phyloP scores from a whole-genome alignment of 345 rosid genomes.

The Draba incana region DNA sequence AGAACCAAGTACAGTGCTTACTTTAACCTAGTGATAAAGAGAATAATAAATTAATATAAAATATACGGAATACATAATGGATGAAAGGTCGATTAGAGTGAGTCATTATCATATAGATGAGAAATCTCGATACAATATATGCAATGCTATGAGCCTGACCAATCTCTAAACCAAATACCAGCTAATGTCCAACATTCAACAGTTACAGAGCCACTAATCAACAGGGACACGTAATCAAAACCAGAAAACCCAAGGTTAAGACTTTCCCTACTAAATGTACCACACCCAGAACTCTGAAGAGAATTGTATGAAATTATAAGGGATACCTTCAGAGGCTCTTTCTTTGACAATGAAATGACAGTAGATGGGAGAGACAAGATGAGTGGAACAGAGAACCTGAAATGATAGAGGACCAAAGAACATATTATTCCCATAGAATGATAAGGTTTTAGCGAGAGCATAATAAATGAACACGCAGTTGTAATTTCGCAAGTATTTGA shows the following conservation, averaged over 20 bases:
- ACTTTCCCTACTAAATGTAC: conserved; percentile 15
- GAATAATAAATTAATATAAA: neutral
- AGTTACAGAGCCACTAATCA: conserved; percentile 4
- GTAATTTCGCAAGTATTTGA: conserved; percentile 1
- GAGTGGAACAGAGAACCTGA: conserved; percentile 82
- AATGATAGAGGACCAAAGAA: conserved; percentile 29
- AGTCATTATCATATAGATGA: conserved; percentile 3
- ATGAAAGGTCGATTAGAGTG: neutral
- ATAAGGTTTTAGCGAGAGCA: conserved; percentile 6
- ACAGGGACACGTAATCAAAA: conserved; percentile 15
- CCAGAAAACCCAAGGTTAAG: neutral
- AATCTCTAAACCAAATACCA: conserved; percentile 4
- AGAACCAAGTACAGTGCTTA: conserved; percentile 83
- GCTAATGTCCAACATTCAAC: conserved; percentile 7
- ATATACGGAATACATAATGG: neutral
- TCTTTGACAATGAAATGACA: conserved; percentile 78
- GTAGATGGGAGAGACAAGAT: conserved; percentile 84
- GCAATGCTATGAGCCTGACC: conserved; percentile 9
- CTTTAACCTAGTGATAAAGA: conserved; percentile 63
- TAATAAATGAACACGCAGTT: conserved; percentile 3
- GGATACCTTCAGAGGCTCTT: conserved; percentile 70
- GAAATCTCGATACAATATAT: neutral
- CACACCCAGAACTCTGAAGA: conserved; percentile 12
- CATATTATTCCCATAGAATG: conserved; percentile 17
- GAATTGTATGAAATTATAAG: conserved; percentile 1